Evolutionary conservation across 202 grass and related monocot genomes (phyloP).

Genomic region (Musa balbisiana): DNA sequence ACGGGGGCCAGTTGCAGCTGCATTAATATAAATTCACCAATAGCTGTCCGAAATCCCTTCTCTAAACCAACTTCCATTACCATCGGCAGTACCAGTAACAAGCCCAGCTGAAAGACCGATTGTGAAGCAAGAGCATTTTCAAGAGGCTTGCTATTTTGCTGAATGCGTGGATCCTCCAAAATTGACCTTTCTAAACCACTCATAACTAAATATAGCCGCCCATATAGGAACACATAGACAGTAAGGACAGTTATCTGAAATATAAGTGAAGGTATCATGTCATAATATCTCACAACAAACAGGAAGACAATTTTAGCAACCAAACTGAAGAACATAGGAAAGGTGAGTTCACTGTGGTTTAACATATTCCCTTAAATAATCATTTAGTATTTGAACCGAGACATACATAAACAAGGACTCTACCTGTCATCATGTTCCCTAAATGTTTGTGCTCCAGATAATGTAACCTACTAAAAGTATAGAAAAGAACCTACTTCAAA

Average conservation of each 20-base stretch:
- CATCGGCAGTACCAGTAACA: conserved; percentile 91
- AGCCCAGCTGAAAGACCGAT: conserved; percentile 88
- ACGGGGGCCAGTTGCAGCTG: conserved; percentile 90
- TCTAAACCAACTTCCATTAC: conserved; percentile 96
- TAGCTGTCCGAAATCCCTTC: conserved; percentile 84
- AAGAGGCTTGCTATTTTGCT: conserved; percentile 59
- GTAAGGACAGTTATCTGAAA: conserved; percentile 87
- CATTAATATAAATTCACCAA: conserved; percentile 98
- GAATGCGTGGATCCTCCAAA: conserved; percentile 62
- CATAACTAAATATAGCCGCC: conserved; percentile 87
- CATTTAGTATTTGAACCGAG: not conserved
- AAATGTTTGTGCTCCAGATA: not conserved
- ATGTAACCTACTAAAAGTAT: not conserved
- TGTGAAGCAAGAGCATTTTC: conserved; percentile 93
- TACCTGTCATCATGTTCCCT: not conserved
- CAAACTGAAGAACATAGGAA: not conserved
- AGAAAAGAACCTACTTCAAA: not conserved
- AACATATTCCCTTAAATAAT: not conserved
- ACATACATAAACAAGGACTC: not conserved
- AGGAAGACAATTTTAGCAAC: not conserved
- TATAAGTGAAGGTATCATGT: conserved; percentile 21
- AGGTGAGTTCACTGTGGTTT: not conserved
- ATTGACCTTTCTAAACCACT: conserved; percentile 93
- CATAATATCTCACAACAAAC: not conserved
- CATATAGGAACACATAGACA: conserved; percentile 92